phyloP scores from a whole-genome alignment of 192 early-diverging fungal species.

The Glomus cerebriforme region DNA sequence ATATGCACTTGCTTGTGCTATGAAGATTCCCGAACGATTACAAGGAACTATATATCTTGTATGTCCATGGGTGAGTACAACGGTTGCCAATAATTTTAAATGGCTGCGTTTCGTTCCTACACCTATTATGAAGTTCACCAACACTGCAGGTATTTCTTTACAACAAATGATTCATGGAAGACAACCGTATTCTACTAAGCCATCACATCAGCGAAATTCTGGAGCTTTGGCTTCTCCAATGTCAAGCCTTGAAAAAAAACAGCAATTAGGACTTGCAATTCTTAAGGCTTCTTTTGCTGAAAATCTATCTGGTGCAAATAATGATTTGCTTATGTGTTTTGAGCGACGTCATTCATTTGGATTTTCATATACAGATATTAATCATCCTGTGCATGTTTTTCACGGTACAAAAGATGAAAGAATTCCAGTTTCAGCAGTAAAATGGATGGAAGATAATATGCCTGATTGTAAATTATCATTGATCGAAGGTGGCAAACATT shows the following conservation, averaged over 20 bases:
- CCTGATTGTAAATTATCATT: slow-evolving; percentile 45
- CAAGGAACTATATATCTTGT: slow-evolving; percentile 47
- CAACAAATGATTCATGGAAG: slow-evolving; percentile 22
- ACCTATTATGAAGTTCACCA: slow-evolving; percentile 39
- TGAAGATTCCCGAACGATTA: slow-evolving; percentile 39
- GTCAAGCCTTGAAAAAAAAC: slow-evolving; percentile 40
- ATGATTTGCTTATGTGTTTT: slow-evolving; percentile 45
- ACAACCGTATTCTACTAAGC: slow-evolving; percentile 38
- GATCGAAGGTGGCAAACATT: slow-evolving; percentile 47
- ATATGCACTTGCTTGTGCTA: slow-evolving; percentile 47
- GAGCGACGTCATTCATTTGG: slow-evolving; percentile 44
- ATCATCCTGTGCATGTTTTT: slow-evolving; percentile 46
- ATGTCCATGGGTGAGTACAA: slow-evolving; percentile 47
- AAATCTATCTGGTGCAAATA: slow-evolving; percentile 43
- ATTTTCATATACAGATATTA: slow-evolving; percentile 48
- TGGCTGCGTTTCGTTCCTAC: slow-evolving; percentile 48
- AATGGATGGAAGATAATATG: slow-evolving; percentile 48
- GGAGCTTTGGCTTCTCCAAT: slow-evolving; percentile 37
- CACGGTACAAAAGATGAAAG: slow-evolving; percentile 47
- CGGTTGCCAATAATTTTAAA: slow-evolving; percentile 45
- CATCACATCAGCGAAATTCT: slow-evolving; percentile 39
- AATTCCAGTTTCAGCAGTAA: slow-evolving; percentile 45
- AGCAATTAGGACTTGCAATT: slow-evolving; percentile 43
- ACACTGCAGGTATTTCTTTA: slow-evolving; percentile 36
- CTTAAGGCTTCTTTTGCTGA: slow-evolving; percentile 45